Percentiles rank a stretch among this genome's conserved stretches.
These are phyloP conservation scores for Mrakia gelida DNA, from an alignment of 768 basidiomycete genomes.

Conservation along the genomic window DNA sequence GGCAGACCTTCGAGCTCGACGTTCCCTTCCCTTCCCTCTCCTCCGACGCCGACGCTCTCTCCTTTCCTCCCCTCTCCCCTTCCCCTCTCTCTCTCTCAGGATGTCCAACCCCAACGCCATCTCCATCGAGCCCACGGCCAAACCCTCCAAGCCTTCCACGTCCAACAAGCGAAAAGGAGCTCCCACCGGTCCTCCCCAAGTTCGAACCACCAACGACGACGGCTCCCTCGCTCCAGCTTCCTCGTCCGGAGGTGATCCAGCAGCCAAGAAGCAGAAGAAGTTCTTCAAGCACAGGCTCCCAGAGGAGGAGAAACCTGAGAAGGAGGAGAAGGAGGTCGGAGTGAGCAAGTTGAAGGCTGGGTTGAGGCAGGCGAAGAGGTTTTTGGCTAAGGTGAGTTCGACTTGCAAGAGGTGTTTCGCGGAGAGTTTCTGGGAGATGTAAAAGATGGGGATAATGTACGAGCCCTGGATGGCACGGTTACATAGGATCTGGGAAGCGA, in stretches of 20 bases:
- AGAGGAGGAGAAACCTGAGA: constrained; percentile 25
- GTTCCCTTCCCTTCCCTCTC: not conserved
- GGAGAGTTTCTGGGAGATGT: not conserved
- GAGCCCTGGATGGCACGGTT: no score
- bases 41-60: not conserved
- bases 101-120: constrained; percentile 26
- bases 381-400: constrained; percentile 67
- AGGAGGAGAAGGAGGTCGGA: constrained; percentile 46
- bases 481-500: no score
- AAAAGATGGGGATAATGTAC: no score
- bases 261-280: constrained; percentile 24
- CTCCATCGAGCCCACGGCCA: constrained; percentile 9
- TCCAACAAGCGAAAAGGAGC: constrained; percentile 6
- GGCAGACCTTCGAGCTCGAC: no score
- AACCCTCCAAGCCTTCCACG: not conserved
- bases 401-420: no score
- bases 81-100: not conserved
- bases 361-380: constrained; percentile 72
- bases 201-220: constrained; percentile 6
- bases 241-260: not conserved
- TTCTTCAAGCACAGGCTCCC: constrained; percentile 20
- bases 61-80: not conserved
- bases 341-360: constrained; percentile 81
- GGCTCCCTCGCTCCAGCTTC: not conserved
- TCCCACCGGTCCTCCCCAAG: not conserved